These are phyloP conservation scores for Penicillium steckii DNA, from an alignment of 495 filamentous ascomycete genomes.

Conservation along the genomic window DNA sequence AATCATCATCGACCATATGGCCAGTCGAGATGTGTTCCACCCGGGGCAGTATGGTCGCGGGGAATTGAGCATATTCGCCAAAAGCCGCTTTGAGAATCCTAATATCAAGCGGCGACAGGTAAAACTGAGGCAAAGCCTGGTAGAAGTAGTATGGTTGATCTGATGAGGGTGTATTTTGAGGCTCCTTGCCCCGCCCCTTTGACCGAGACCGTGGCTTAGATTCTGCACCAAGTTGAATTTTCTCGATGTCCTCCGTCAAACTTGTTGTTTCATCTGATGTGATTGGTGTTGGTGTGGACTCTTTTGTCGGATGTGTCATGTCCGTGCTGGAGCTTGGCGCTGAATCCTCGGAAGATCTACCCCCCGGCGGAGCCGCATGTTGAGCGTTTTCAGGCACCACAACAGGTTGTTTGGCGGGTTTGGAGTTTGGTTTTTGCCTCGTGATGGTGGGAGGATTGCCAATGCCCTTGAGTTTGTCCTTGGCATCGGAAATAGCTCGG, in stretches of 20 bases:
- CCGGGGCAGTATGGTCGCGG: slow-evolving; percentile 83
- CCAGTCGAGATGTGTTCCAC: slow-evolving; percentile 91
- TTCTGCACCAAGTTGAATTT: slow-evolving; percentile 19
- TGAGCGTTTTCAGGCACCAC: not conserved
- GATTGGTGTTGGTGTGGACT: slow-evolving; percentile 8
- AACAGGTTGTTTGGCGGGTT: slow-evolving; percentile 45
- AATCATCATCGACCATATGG: slow-evolving; percentile 85
- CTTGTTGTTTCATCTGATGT: slow-evolving; percentile 22
- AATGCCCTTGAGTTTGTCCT: slow-evolving; percentile 68
- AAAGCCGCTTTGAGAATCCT: slow-evolving; percentile 91
- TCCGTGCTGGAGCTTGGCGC: slow-evolving; percentile 3
- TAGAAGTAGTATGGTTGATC: slow-evolving; percentile 76
- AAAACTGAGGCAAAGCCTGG: slow-evolving; percentile 84
- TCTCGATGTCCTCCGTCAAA: slow-evolving; percentile 30
- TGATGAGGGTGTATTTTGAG: slow-evolving; percentile 25
- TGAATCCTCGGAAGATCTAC: slow-evolving; percentile 32
- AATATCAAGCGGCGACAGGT: slow-evolving; percentile 91
- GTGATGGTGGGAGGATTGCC: slow-evolving; percentile 63
- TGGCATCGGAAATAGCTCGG: slow-evolving; percentile 64
- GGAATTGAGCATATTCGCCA: slow-evolving; percentile 78
- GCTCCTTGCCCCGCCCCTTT: slow-evolving; percentile 25
- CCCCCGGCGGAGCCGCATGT: slow-evolving; percentile 41
- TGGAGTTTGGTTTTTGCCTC: slow-evolving; percentile 50
- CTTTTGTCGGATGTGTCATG: not conserved
- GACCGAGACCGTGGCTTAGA: slow-evolving; percentile 27